Conservation (phyloP, 2,329 filamentous ascomycete species). For the Nannizzia gypsea region DNA sequence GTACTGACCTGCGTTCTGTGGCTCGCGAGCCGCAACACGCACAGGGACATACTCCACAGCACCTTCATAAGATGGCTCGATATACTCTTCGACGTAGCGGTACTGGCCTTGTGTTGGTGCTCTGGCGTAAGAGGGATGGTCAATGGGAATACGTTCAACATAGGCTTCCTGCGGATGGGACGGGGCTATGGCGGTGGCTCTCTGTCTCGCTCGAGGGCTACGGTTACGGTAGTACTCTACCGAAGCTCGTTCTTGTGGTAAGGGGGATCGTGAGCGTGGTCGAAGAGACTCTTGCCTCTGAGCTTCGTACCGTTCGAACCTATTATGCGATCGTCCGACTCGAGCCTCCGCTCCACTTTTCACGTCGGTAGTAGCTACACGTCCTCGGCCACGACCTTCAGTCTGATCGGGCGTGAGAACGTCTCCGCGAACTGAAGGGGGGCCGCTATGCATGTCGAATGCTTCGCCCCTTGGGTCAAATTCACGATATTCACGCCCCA, state of each 20-base stretch:
- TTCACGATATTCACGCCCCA: conserved; percentile 13
- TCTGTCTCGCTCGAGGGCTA: conserved; percentile 14
- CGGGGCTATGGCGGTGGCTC: conserved; percentile 10
- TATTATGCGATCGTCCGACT: conserved; percentile 17
- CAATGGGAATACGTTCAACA: conserved; percentile 13
- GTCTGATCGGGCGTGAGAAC: conserved; percentile 15
- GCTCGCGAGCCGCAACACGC: conserved; percentile 14
- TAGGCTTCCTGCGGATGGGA: conserved; percentile 15
- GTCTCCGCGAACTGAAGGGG: conserved; percentile 10
- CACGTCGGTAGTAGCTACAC: conserved; percentile 13
- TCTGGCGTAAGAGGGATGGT: conserved; percentile 13
- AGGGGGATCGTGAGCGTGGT: conserved; percentile 20
- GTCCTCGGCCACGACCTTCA: conserved; percentile 15
- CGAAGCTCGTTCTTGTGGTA: conserved; percentile 12
- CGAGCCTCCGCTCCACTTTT: conserved; percentile 10
- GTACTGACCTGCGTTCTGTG: conserved; percentile 15
- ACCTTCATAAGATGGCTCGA: conserved; percentile 15
- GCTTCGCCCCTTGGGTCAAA: conserved; percentile 13
- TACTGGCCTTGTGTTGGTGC: conserved; percentile 14
- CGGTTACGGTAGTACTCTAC: conserved; percentile 20
- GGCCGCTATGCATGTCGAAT: conserved; percentile 7
- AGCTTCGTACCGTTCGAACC: conserved; percentile 21
- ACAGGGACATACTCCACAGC: conserved; percentile 21
- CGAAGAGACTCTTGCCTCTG: conserved; percentile 18
- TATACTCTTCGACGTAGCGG: conserved; percentile 19